Evolutionary conservation across 2,329 filamentous ascomycete genomes (phyloP).

Genomic region (Parascedosporium putredinis): DNA sequence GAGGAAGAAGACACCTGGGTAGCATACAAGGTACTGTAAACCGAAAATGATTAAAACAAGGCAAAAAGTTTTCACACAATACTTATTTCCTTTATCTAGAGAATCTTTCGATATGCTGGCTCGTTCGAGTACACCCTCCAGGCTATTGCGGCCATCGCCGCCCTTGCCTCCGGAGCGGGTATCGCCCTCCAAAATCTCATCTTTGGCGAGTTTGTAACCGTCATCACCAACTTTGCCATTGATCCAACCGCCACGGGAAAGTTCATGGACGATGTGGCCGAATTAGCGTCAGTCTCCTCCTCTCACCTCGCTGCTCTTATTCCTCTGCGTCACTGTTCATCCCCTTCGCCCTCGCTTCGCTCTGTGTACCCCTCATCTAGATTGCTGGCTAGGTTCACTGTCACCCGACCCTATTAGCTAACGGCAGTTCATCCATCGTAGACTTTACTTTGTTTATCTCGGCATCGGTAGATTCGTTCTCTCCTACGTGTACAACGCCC

Average conservation of each 20-base stretch:
- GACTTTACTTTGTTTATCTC: conserved; percentile 47
- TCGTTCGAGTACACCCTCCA: conserved; percentile 11
- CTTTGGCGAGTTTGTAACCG: conserved; percentile 42
- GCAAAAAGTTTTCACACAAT: too few relatives aligned
- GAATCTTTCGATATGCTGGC: conserved; percentile 12
- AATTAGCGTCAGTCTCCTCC: conserved; percentile 26
- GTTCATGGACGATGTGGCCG: conserved; percentile 39
- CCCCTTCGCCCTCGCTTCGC: too few relatives aligned
- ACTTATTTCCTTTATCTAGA: conserved; percentile 2
- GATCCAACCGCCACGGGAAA: conserved; percentile 29
- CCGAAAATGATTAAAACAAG: too few relatives aligned
- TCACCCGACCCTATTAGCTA: background rate
- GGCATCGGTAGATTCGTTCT: conserved; percentile 43
- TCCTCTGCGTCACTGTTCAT: too few relatives aligned
- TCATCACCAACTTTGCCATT: conserved; percentile 45
- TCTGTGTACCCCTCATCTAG: too few relatives aligned
- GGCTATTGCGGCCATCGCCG: conserved; percentile 17
- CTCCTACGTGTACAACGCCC: conserved; percentile 34
- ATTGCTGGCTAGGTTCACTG: too few relatives aligned
- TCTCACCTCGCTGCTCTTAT: conserved; percentile 12
- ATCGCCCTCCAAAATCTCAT: conserved; percentile 46
- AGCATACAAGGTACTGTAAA: conserved; percentile 13
- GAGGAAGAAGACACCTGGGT: conserved; percentile 12
- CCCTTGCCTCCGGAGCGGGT: conserved; percentile 25
- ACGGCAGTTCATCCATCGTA: conserved; percentile 22